Evolutionary conservation across 2,329 filamentous ascomycete species (phyloP), one percentile per base, ranked within the genome.

Genomic region (Fusarium hainanense): DNA sequence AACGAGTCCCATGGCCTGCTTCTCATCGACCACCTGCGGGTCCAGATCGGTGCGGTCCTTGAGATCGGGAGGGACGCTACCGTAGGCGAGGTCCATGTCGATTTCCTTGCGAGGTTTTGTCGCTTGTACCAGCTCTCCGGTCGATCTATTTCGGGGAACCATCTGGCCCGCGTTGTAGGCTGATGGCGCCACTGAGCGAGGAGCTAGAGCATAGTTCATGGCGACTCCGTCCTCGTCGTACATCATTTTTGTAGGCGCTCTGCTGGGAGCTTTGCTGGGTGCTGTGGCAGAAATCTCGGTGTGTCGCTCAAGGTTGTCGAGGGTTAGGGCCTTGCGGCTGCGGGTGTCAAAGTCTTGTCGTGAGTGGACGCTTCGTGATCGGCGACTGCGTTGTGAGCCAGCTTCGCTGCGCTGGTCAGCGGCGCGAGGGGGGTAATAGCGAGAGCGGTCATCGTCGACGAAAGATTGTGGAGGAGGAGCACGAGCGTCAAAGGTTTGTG

Each of bases 51-150:
- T 72, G 72, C 83, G 77, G 79, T 80, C 56, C 76, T 82, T 77
- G 80, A 93, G 80, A 73, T 94, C 88, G 59, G 92, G 89, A 2
- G 92, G 92, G 0, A 96, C 84, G 54, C 93, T 90, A 63, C 95
- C 95, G 75, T 98, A 98, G 10, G 95, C 95, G 10, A 98, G 85
- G 77, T 97, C 87, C 92, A 97, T 94, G 76, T 98, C 95, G 73
- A 97, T 90, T 58, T 89, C 84, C 72, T 86, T 83, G 46, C 75
- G 70, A 27, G 68, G 63, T 73, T 65, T 67, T 47, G 73, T 65
- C 50, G 47, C 34, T 23, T 56, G 51, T 27, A 74, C 72, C 21
- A 83, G 68, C 12, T 80, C 75, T 2, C 82, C 78, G 21, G 84
- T 81, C 9, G 85, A 85, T 25, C 64, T 65, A 28, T 74, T 73